These are phyloP conservation scores for Populus pruinosa DNA, from an alignment of 345 rosid species.

Conservation along the genomic window DNA sequence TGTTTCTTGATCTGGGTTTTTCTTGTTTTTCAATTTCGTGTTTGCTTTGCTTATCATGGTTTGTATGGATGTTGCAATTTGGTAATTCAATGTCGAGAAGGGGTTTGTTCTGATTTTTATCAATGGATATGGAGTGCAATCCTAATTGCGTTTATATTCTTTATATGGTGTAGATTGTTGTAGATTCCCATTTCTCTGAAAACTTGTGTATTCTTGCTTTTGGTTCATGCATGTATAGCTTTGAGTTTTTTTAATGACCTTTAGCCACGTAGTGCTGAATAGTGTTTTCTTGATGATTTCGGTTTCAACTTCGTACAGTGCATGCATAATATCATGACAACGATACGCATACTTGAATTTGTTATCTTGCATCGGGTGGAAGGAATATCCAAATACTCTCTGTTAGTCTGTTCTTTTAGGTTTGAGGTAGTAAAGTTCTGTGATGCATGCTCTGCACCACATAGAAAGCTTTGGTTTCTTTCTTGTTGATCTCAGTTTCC, in stretches of 20 bases:
- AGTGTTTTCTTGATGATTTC: background rate
- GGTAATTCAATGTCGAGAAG: background rate
- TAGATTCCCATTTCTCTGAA: background rate
- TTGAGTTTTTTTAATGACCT: background rate
- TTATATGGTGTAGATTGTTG: background rate
- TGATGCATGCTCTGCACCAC: background rate
- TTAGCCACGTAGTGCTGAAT: background rate
- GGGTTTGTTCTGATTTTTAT: conserved; percentile 7
- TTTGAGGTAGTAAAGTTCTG: background rate
- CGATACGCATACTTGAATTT: background rate
- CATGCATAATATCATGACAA: background rate
- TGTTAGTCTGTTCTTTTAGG: background rate
- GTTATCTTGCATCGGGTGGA: background rate
- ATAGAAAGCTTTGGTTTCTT: background rate
- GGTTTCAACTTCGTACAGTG: background rate
- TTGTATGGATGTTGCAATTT: background rate
- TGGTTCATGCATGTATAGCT: conserved; percentile 3
- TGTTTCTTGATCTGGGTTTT: conserved; percentile 18
- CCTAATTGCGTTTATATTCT: background rate
- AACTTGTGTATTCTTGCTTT: background rate
- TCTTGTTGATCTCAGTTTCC: background rate
- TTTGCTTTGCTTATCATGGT: background rate
- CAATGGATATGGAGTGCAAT: background rate
- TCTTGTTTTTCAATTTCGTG: background rate
- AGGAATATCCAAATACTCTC: background rate